phyloP scores from a whole-genome alignment of 331 rosid genomes.

The Quercus phellos region DNA sequence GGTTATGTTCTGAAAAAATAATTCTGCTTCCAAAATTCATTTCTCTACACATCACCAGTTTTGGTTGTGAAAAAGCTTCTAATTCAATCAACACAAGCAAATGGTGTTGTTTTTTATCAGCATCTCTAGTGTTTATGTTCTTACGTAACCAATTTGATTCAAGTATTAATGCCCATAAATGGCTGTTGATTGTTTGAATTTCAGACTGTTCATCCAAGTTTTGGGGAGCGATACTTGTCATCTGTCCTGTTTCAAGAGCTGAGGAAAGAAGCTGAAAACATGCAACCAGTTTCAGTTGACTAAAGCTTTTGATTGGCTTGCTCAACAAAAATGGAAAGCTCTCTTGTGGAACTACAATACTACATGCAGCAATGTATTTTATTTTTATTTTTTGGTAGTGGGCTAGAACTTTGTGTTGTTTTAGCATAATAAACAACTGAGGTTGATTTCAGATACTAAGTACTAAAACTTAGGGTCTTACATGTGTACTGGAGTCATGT shows the following conservation, averaged over 20 bases:
- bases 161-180: background rate
- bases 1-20: background rate
- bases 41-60: background rate
- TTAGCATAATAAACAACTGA: background rate
- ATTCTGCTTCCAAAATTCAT: background rate
- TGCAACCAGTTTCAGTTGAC: slow-evolving; percentile 94
- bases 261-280: slow-evolving; percentile 81
- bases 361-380: slow-evolving; percentile 17
- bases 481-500: too few species aligned
- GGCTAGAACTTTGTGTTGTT: background rate
- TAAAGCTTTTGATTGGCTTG: slow-evolving; percentile 7
- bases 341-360: slow-evolving; percentile 1
- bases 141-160: background rate
- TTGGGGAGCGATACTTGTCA: slow-evolving; percentile 91
- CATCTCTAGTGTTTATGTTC: background rate
- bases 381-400: background rate
- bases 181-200: slow-evolving; percentile 1
- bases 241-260: slow-evolving; percentile 81
- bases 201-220: slow-evolving; percentile 92
- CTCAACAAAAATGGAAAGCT: background rate
- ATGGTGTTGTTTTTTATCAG: background rate
- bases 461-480: too few species aligned
- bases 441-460: background rate
- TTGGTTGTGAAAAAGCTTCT: background rate
- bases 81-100: background rate